These are phyloP conservation scores for Odontarrhena argentea DNA, from an alignment of 345 rosid species.

Conservation along the genomic window DNA sequence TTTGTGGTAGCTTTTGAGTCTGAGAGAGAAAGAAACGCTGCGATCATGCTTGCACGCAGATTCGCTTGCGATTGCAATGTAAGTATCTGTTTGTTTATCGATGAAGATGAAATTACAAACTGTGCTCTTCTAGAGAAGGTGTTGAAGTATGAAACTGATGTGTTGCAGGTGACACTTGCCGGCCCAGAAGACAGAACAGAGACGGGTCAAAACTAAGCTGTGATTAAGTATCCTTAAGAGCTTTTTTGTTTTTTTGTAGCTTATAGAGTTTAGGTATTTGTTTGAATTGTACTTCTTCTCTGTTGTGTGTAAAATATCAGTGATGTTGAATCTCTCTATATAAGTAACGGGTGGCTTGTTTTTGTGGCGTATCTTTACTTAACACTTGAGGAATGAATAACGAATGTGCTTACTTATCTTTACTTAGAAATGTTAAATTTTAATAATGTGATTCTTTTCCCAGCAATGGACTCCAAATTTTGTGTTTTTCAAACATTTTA, in stretches of 20 bases:
- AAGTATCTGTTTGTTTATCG: conserved; percentile 34
- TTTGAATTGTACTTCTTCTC: conserved; percentile 21
- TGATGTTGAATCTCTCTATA: conserved; percentile 27
- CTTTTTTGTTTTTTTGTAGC: conserved; percentile 32
- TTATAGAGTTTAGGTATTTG: conserved; percentile 31
- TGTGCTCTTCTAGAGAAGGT: not conserved
- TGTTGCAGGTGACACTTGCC: conserved; percentile 43
- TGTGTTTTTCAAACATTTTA: no score
- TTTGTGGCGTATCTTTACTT: conserved; percentile 21
- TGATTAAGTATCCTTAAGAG: conserved; percentile 27
- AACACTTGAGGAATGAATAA: not conserved
- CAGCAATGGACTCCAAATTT: no score
- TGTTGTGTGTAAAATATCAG: conserved; percentile 39
- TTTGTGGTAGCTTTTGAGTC: conserved; percentile 89
- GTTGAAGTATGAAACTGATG: conserved; percentile 25
- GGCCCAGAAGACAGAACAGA: conserved; percentile 47
- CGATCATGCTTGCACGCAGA: conserved; percentile 91
- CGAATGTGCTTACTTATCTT: not conserved
- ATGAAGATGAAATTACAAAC: conserved; percentile 10
- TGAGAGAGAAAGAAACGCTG: conserved; percentile 83
- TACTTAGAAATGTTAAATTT: not conserved
- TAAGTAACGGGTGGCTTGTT: conserved; percentile 19
- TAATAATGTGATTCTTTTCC: not conserved
- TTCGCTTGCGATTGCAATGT: conserved; percentile 98
- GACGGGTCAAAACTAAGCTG: conserved; percentile 26